These are phyloP conservation scores for Asparagopsis taxiformis DNA, from an alignment of 31 red algal genomes.

Conservation along the genomic window DNA sequence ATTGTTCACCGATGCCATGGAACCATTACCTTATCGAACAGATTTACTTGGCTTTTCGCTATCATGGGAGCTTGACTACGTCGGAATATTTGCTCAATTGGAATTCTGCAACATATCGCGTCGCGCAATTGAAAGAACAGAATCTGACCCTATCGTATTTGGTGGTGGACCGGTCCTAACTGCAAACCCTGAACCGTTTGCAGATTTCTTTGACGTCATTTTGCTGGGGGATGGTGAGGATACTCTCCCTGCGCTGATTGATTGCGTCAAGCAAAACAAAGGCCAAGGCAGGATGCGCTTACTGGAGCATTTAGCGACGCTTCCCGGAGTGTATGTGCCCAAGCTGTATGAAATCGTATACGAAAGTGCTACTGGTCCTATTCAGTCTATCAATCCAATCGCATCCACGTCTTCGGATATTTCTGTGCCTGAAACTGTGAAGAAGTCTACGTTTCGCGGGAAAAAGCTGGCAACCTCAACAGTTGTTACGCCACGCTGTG, in stretches of 20 bases:
- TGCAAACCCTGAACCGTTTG: constrained; percentile 60
- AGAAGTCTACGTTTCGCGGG: constrained; percentile 41
- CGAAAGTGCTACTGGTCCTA: constrained; percentile 21
- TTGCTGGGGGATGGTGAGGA: constrained; percentile 56
- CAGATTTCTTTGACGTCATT: constrained; percentile 53
- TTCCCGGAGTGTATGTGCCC: constrained; percentile 27
- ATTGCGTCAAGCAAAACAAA: neutral
- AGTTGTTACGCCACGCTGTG: constrained; percentile 41
- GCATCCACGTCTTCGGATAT: neutral
- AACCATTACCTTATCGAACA: constrained; percentile 23
- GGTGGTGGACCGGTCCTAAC: constrained; percentile 57
- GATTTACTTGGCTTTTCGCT: constrained; percentile 56
- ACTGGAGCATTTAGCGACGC: constrained; percentile 3
- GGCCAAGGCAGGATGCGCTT: neutral
- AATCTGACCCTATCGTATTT: constrained; percentile 38
- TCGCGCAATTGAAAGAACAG: constrained; percentile 4
- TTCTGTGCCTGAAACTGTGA: constrained; percentile 13
- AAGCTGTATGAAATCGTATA: constrained; percentile 30
- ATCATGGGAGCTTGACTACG: constrained; percentile 64
- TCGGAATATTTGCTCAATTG: constrained; percentile 26
- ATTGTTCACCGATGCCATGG: constrained; percentile 50
- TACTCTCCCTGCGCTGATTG: constrained; percentile 19
- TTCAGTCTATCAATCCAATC: constrained; percentile 12
- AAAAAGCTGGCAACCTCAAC: constrained; percentile 35
- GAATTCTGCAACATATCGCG: constrained; percentile 15